These are phyloP conservation scores for Cladosporium austrohemisphaericum DNA, from an alignment of 2,329 filamentous ascomycete species.

Conservation along the genomic window DNA sequence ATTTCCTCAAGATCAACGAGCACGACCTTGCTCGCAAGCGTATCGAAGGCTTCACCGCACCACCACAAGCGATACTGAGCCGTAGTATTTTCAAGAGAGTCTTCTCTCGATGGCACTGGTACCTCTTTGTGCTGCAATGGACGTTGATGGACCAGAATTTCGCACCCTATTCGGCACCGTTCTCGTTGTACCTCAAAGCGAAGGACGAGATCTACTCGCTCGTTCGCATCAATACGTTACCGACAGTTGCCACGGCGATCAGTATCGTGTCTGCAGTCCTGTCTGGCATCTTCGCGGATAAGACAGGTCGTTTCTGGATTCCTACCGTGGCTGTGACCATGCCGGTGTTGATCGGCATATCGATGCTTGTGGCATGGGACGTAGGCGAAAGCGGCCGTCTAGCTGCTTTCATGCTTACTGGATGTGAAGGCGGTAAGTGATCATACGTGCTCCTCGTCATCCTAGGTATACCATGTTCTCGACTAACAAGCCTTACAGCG, in stretches of 20 bases:
- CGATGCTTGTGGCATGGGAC: conserved; percentile 37
- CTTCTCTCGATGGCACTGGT: not conserved
- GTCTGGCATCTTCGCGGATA: conserved; percentile 35
- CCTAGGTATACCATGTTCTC: too few species aligned
- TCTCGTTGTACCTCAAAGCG: conserved; percentile 41
- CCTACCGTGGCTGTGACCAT: conserved; percentile 32
- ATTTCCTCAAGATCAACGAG: conserved; percentile 43
- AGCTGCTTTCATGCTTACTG: conserved; percentile 38
- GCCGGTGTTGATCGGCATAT: conserved; percentile 34
- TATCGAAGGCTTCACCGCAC: not conserved
- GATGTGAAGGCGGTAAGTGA: conserved; percentile 31
- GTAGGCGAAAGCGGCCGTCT: conserved; percentile 38
- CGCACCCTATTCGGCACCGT: conserved; percentile 34
- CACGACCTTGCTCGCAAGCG: not conserved
- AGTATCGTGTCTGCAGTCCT: conserved; percentile 36
- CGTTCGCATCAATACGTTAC: conserved; percentile 40
- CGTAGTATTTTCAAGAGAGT: not conserved
- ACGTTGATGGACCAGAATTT: conserved; percentile 39
- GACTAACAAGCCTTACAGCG: not conserved
- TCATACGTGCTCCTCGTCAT: not conserved
- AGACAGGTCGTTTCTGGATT: conserved; percentile 36
- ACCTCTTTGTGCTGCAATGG: conserved; percentile 30
- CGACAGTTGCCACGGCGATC: conserved; percentile 40
- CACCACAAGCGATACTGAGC: not conserved
- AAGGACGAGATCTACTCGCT: conserved; percentile 29